Conservation (phyloP, 768 basidiomycete species). For the Xanthoconium purpureum region DNA sequence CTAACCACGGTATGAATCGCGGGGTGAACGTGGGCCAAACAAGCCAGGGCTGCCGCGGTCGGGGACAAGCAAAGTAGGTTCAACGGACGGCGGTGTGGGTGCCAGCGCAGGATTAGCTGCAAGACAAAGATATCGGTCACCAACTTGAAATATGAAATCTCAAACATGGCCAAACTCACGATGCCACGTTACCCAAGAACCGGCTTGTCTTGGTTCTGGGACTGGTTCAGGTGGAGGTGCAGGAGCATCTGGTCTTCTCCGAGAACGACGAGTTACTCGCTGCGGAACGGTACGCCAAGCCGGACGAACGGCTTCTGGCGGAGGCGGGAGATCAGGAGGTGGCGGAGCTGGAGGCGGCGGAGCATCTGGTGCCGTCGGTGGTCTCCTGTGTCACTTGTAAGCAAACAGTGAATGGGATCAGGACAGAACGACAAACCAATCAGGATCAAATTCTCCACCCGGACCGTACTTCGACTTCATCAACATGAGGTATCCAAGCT, state of each 20-base stretch:
- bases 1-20: conserved; percentile 33
- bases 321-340: conserved; percentile 41
- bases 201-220: conserved; percentile 41
- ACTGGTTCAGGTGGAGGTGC: conserved; percentile 35
- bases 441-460: conserved; percentile 82
- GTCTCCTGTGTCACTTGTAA: conserved; percentile 38
- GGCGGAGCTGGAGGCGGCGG: conserved; percentile 42
- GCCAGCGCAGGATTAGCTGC: conserved; percentile 56
- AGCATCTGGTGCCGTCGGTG: conserved; percentile 36
- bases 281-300: conserved; percentile 60
- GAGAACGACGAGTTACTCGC: conserved; percentile 38
- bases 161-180: conserved; percentile 45
- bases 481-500: conserved; percentile 68
- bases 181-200: conserved; percentile 65
- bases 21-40: conserved; percentile 76
- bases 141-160: background rate
- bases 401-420: background rate
- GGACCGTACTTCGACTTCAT: conserved; percentile 76
- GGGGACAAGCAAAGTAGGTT: conserved; percentile 61
- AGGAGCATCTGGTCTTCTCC: conserved; percentile 39
- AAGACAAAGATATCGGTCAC: conserved; percentile 7
- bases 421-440: conserved; percentile 51
- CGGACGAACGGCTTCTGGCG: conserved; percentile 48
- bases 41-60: conserved; percentile 59
- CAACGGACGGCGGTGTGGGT: conserved; percentile 60